Percentiles rank a stretch among this genome's conserved stretches.
phyloP scores from a whole-genome alignment of 23 red algal species.

The Agarophyton chilense region DNA sequence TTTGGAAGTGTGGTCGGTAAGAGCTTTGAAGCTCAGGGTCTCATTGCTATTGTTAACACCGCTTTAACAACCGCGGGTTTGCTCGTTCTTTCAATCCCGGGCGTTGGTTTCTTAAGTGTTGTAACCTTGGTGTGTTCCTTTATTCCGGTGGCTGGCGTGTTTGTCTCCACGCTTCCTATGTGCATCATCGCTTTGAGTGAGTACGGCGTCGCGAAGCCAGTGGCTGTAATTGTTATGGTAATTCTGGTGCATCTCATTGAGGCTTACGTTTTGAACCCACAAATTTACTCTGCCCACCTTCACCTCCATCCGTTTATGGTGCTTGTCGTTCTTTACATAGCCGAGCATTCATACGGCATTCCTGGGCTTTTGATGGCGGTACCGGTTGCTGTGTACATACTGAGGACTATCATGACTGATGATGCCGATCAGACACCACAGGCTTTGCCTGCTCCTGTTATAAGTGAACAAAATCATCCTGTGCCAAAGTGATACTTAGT shows the following conservation, averaged over 20 bases:
- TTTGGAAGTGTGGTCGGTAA: conserved; percentile 90
- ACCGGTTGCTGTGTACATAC: conserved; percentile 87
- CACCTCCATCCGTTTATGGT: conserved; percentile 94
- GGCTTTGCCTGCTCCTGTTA: neutral
- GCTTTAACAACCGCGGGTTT: conserved; percentile 85
- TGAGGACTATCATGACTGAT: conserved; percentile 68
- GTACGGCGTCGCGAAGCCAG: conserved; percentile 76
- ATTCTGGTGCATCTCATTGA: conserved; percentile 90
- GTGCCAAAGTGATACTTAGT: neutral
- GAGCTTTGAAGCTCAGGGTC: conserved; percentile 94
- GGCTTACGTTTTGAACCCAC: conserved; percentile 93
- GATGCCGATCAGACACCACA: neutral
- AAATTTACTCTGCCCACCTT: conserved; percentile 94
- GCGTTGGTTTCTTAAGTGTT: conserved; percentile 88
- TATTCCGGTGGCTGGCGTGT: conserved; percentile 93
- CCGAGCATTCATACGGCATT: conserved; percentile 90
- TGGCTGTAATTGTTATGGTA: conserved; percentile 93
- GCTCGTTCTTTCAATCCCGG: conserved; percentile 76
- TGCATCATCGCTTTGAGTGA: conserved; percentile 87
- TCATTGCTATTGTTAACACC: conserved; percentile 98
- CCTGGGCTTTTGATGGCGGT: conserved; percentile 90
- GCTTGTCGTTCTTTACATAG: conserved; percentile 90
- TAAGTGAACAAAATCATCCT: neutral
- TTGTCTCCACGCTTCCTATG: conserved; percentile 97
- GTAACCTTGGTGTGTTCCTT: conserved; percentile 94